phyloP scores from a whole-genome alignment of 139 green algal genomes.

The Tetradesmus lagerheimii region DNA sequence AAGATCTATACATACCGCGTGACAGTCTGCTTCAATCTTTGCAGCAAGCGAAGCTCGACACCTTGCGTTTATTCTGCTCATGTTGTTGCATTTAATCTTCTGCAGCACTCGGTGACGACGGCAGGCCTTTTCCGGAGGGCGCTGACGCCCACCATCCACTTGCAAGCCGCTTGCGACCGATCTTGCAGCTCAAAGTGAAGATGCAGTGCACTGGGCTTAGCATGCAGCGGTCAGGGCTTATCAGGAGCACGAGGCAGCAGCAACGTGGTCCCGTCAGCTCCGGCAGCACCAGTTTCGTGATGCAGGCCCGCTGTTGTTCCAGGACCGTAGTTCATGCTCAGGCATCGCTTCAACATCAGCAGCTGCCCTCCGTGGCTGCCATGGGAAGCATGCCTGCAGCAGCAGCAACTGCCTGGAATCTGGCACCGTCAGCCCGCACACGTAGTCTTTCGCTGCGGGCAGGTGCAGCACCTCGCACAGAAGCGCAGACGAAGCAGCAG shows the following conservation, averaged over 20 bases:
- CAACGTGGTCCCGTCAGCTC: background rate
- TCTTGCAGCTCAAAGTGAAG: background rate
- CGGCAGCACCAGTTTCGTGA: background rate
- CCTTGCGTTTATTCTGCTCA: background rate
- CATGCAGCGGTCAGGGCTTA: background rate
- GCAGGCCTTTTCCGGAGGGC: background rate
- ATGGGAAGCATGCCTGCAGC: background rate
- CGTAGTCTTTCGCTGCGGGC: background rate
- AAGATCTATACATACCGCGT: background rate
- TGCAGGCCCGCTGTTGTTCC: background rate
- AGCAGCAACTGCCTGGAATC: background rate
- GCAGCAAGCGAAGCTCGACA: background rate
- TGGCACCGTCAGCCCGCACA: background rate
- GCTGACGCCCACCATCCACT: background rate
- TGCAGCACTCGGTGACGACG: background rate
- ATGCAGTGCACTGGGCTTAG: background rate
- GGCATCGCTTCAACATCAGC: background rate
- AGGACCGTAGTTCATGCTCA: background rate
- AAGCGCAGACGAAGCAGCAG: background rate
- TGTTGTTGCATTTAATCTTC: background rate
- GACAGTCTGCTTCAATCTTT: background rate
- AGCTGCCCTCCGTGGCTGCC: slow-evolving; percentile 7
- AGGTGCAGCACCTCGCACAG: background rate
- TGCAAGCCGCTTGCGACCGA: background rate
- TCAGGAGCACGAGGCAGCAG: background rate